Percentiles rank a stretch among this genome's conserved stretches.
These are phyloP conservation scores for Pythium guiyangense DNA, from an alignment of 352 stramenopile species.

Conservation along the genomic window DNA sequence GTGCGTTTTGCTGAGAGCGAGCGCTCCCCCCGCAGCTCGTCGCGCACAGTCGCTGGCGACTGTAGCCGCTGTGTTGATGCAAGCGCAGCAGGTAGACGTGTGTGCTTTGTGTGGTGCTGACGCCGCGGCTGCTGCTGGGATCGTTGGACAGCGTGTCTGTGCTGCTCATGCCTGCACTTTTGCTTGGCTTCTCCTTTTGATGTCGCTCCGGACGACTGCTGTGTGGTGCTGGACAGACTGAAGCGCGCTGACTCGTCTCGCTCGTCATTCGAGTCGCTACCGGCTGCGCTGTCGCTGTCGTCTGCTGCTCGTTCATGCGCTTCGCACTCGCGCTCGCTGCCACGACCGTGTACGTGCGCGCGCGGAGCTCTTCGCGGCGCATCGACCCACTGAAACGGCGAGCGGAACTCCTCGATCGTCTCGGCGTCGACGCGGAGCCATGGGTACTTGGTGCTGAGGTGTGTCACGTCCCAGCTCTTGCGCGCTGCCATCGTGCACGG, in stretches of 20 bases:
- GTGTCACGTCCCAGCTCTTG: constrained; percentile 44
- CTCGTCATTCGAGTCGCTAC: constrained; percentile 2
- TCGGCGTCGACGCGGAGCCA: constrained; percentile 66
- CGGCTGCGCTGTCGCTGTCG: background rate
- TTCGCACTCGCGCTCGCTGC: background rate
- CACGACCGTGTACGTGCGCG: background rate
- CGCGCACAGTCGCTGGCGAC: too few relatives aligned
- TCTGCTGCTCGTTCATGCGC: constrained; percentile 1
- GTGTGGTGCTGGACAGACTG: constrained; percentile 4
- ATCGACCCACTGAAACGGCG: constrained; percentile 47
- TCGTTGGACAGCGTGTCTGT: background rate
- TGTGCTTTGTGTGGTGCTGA: background rate
- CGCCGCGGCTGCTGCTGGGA: background rate
- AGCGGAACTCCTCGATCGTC: constrained; percentile 61
- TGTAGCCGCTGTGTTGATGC: background rate
- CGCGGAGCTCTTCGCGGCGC: background rate
- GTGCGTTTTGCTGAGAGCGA: too few relatives aligned
- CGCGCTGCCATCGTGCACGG: background rate
- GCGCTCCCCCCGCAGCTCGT: too few relatives aligned
- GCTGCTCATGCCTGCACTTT: background rate
- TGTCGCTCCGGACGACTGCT: background rate
- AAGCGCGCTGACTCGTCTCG: constrained; percentile 8
- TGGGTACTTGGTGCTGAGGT: constrained; percentile 64
- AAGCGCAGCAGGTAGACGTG: background rate
- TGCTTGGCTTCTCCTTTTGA: background rate